These are phyloP conservation scores for Ogataea henricii DNA, from an alignment of 805 yeast species.

Conservation along the genomic window DNA sequence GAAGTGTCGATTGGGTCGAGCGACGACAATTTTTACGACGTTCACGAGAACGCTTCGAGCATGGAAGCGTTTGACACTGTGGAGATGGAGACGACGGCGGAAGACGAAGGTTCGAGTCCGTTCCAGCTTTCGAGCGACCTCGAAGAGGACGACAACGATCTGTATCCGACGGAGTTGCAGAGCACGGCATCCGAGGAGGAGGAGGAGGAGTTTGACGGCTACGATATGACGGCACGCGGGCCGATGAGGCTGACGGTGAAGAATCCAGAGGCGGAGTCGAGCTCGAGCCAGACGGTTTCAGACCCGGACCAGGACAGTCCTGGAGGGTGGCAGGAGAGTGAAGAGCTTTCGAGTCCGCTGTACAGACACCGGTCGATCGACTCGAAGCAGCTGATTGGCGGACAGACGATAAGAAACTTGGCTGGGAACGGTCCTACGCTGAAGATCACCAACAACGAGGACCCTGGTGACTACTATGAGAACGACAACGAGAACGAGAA, in stretches of 20 bases:
- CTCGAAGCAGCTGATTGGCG: constrained; percentile 6
- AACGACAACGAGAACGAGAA: constrained; percentile 13
- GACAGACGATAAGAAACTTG: neutral
- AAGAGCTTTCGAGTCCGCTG: constrained; percentile 11
- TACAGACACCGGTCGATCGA: constrained; percentile 17
- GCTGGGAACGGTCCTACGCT: constrained; percentile 1
- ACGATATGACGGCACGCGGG: neutral
- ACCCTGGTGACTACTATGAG: neutral
- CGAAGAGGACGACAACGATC: constrained; percentile 9
- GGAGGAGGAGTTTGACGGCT: neutral
- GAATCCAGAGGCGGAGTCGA: constrained; percentile 5
- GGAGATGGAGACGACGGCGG: too few species aligned
- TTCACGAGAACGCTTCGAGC: constrained; percentile 15
- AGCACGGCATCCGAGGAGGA: constrained; percentile 7
- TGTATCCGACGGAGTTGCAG: constrained; percentile 16
- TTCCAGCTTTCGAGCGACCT: constrained; percentile 7
- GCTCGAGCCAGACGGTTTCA: neutral
- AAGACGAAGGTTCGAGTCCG: too few species aligned
- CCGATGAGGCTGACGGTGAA: constrained; percentile 2
- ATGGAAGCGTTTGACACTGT: constrained; percentile 4
- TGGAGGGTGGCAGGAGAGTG: constrained; percentile 1
- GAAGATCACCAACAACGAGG: constrained; percentile 4
- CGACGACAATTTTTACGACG: constrained; percentile 16
- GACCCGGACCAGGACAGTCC: constrained; percentile 1
- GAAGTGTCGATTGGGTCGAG: constrained; percentile 5